Evolutionary conservation across 1,284 basidiomycete genomes (phyloP).

Genomic region (Heliocybe sulcata): DNA sequence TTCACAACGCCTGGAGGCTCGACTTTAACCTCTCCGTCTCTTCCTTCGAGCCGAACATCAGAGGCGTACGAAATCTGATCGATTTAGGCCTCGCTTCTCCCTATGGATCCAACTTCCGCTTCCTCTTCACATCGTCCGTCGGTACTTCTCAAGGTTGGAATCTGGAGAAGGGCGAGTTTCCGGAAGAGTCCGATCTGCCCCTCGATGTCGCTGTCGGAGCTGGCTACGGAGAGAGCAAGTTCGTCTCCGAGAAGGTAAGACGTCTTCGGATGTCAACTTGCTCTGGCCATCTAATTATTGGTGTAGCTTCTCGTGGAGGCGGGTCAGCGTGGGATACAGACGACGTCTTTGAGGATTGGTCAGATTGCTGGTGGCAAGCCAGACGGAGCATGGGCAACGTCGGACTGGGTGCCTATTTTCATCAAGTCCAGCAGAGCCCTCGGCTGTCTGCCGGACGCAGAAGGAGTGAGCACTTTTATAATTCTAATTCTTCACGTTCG

Average conservation of each 20-base stretch:
- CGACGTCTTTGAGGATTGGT: conserved; percentile 21
- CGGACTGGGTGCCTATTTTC: conserved; percentile 25
- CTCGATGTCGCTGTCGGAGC: conserved; percentile 14
- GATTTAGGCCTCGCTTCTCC: conserved; percentile 21
- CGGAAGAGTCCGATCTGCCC: conserved; percentile 21
- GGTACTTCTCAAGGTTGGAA: conserved; percentile 11
- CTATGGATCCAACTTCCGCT: conserved; percentile 10
- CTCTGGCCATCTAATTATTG: background rate
- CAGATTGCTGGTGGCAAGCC: conserved; percentile 20
- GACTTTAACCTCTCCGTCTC: conserved; percentile 31
- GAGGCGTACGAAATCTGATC: conserved; percentile 26
- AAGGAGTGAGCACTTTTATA: conserved; percentile 19
- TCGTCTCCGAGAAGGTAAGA: conserved; percentile 17
- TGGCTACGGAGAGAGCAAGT: conserved; percentile 28
- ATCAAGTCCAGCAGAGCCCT: conserved; percentile 20
- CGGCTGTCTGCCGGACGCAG: conserved; percentile 17
- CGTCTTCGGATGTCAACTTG: background rate
- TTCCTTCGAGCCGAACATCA: conserved; percentile 28
- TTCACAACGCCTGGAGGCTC: conserved; percentile 34
- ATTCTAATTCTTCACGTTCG: too few relatives aligned
- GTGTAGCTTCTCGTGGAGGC: conserved; percentile 17
- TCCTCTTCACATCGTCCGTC: conserved; percentile 25
- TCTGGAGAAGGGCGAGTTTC: conserved; percentile 12
- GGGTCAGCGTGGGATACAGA: conserved; percentile 13
- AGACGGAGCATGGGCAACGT: conserved; percentile 21